Base-by-base conservation (phyloP, 306 rosid species). In the Leucaena leucocephala region DNA sequence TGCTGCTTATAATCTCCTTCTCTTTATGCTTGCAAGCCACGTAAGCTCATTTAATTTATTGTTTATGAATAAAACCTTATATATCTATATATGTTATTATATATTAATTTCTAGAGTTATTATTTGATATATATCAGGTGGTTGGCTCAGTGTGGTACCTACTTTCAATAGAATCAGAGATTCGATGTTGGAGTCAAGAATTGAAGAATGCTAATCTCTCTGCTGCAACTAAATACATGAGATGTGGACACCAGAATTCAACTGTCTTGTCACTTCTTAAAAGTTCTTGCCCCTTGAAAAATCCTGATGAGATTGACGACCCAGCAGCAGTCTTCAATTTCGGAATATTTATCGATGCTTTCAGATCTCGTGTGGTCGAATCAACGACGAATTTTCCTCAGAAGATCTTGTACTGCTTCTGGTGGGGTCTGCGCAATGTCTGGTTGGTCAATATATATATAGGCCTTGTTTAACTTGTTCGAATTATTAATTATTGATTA, bases 1-100 rank as follows among this genome's bases (percentile, higher is more conserved):
- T 68, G 98, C 98, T 87, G 93, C 84, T 40, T 87, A 54, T 81
- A 92, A 95, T 90, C 94, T 95, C 71, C 77, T 80, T 55, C 91
- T 92, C 66, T 95, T 90, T 62, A 86, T 95, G 97, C 90, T 90
- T n/a, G 97, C 94, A 45, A 88, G 97, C 9, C 63, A 21, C 10
- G 64, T 57, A 57, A 57, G 36, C 34, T 21, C 6, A 22, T 21
- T 57, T 55, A 27, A 27, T 27, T 82, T 97, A 96, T 57, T 98
- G 14, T 58, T 46, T 67, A 6, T 68, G 21, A 39, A 34, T 43
- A 71, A 71, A 40, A 40, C 33, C 10, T 76, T 70, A 14, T 59
- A 64, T 13, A 64, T 71, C 74, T 70, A 14, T 59, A 64, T 13
- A 64, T 71, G 34, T 46, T 17, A 68, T 6, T 38, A 69, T 19